These are phyloP conservation scores for Prunus persica DNA, from an alignment of 306 rosid species.

Conservation along the genomic window DNA sequence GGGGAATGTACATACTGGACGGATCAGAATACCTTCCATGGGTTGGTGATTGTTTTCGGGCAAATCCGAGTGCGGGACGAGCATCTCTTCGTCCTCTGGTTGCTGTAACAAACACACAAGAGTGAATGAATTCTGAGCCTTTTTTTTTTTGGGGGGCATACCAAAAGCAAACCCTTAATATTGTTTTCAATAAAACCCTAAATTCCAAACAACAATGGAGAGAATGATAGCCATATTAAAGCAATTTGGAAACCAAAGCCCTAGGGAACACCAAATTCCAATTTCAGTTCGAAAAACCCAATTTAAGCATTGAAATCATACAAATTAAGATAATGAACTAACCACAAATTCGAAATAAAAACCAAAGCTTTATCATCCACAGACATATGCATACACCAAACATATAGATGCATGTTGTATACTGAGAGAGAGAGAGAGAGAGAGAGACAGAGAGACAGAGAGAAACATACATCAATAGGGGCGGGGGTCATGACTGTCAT, in stretches of 20 bases:
- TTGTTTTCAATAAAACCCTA: conserved; percentile 32
- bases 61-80: conserved; percentile 76
- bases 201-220: conserved; percentile 35
- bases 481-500: conserved; percentile 74
- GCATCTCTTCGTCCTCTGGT: conserved; percentile 96
- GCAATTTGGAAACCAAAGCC: conserved; percentile 43
- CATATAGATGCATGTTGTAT: background rate
- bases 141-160: conserved; percentile 33
- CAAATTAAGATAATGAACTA: conserved; percentile 20
- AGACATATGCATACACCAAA: background rate
- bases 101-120: conserved; percentile 45
- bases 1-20: background rate
- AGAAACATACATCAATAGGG: conserved; percentile 67
- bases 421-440: background rate
- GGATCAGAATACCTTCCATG: conserved; percentile 71
- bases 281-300: conserved; percentile 13
- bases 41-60: conserved; percentile 76
- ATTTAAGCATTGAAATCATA: conserved; percentile 14
- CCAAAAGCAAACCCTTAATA: conserved; percentile 26
- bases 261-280: conserved; percentile 25
- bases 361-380: conserved; percentile 17
- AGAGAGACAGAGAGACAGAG: conserved; percentile 18
- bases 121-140: conserved; percentile 22
- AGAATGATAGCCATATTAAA: conserved; percentile 21
- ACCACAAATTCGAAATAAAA: conserved; percentile 12